Conservation (phyloP, 352 stramenopile species). For the Pythium sukuiense region DNA sequence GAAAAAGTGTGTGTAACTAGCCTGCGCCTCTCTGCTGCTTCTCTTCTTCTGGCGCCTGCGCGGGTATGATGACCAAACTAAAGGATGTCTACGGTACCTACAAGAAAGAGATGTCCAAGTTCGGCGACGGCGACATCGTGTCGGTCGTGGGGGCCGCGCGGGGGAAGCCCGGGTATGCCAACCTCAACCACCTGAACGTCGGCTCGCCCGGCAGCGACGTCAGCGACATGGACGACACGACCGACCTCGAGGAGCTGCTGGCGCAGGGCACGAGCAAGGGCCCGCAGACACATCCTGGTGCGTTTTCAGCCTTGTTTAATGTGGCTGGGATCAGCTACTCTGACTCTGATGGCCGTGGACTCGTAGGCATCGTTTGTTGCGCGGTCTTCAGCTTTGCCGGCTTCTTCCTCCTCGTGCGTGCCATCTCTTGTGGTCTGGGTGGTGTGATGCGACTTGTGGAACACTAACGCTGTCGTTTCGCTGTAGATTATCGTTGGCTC, state of each 20-base stretch:
- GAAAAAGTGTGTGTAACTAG: constrained; percentile 29
- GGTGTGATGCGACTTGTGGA: not conserved
- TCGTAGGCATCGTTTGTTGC: constrained; percentile 68
- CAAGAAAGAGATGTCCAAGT: constrained; percentile 84
- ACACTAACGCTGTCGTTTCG: not conserved
- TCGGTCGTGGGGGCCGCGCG: constrained; percentile 49
- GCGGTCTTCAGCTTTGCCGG: constrained; percentile 75
- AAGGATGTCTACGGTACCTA: constrained; percentile 78
- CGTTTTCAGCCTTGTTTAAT: not conserved
- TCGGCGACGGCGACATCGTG: constrained; percentile 68
- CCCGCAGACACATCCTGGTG: constrained; percentile 70
- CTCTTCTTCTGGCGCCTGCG: constrained; percentile 41
- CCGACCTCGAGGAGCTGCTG: constrained; percentile 77
- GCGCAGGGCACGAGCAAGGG: constrained; percentile 70
- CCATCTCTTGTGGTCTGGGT: not conserved
- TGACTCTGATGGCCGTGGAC: not conserved
- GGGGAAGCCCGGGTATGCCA: constrained; percentile 76
- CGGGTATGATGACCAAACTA: constrained; percentile 51
- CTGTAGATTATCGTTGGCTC: constrained; percentile 77
- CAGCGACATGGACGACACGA: constrained; percentile 79
- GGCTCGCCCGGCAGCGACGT: constrained; percentile 73
- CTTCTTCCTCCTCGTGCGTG: constrained; percentile 67
- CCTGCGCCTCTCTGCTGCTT: constrained; percentile 22
- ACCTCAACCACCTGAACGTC: constrained; percentile 81
- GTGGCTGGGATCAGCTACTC: not conserved